Base-by-base conservation (phyloP, 2,329 filamentous ascomycete genomes). In the Monilinia fructigena region DNA sequence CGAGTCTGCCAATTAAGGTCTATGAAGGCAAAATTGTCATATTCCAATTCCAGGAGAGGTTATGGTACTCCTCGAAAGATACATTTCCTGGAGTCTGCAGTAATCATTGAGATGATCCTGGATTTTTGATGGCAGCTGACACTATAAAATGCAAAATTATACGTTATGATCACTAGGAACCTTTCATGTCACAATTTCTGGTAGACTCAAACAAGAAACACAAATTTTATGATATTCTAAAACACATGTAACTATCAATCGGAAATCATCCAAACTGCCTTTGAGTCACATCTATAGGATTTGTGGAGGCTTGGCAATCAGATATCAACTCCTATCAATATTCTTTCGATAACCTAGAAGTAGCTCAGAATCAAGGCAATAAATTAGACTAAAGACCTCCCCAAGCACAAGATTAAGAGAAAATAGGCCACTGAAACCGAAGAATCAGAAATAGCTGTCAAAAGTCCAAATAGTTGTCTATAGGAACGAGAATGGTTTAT, bases 321-420 rank as follows among this genome's bases (percentile, higher is more conserved):
- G 12, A 20, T n/a, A 59, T 20, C 1, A 23, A 2, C 16, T n/a
- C 4, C 31, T 6, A 59, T 31, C 20, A 2, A 6, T 20, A 35
- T 35, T 0, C 11, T 4, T 6, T 11, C 18, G 2, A 23, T 0
- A 23, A 10, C 6, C n/a, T 0, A 16, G 23, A 47, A 48, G 0
- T 35, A 6, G 4, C 26, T 0, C 28, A 16, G 10, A 47, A 48
- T 18, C 3, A 35, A 47, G 5, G 16, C 12, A 35, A 48, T 3
- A 35, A 6, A 35, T 0, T 11, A 35, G 5, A 4, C 3, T 2
- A 23, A 23, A 23, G 52, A 31, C 20, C 11, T 35, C 48, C 11
- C 42, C 11, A 35, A 48, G 23, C 28, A 48, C 11, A 11, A 35
- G n/a, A 48, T 7, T 2, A 48, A 4, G 16, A n/a, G 18, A 18